A percentile compares a stretch with the other conserved stretches of the same genome.
Conservation (phyloP, 202 grass and related monocot genomes). For the Carex sylvatica region DNA sequence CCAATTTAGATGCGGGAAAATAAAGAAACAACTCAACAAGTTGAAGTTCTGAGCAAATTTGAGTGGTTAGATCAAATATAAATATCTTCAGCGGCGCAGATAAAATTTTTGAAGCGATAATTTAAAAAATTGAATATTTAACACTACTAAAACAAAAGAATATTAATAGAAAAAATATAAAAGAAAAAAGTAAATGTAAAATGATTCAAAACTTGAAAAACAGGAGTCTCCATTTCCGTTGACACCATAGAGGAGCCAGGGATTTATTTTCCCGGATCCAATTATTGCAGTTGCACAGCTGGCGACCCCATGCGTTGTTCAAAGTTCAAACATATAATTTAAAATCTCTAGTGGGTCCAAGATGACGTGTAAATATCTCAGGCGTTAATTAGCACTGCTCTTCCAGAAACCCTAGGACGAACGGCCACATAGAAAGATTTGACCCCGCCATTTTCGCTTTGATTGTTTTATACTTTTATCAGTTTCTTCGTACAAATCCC, state of each 20-base stretch:
- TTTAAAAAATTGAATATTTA: too few species aligned
- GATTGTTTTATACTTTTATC: background rate
- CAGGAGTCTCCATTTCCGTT: background rate
- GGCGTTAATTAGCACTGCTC: background rate
- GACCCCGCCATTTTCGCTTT: constrained; percentile 21
- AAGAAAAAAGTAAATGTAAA: too few species aligned
- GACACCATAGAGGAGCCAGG: background rate
- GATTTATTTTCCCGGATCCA: background rate
- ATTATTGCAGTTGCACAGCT: background rate
- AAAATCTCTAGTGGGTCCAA: background rate
- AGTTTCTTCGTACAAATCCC: background rate
- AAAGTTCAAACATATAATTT: background rate
- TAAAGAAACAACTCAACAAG: too few species aligned
- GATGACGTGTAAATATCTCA: background rate
- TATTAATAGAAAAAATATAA: too few species aligned
- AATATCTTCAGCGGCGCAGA: too few species aligned
- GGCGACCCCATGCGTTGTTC: constrained; percentile 10
- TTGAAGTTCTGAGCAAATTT: too few species aligned
- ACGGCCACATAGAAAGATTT: constrained; percentile 1
- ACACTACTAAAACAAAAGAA: too few species aligned
- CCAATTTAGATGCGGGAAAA: too few species aligned
- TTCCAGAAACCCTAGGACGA: constrained; percentile 5
- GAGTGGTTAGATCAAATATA: too few species aligned
- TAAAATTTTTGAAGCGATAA: too few species aligned
- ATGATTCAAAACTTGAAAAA: too few species aligned